Conservation (phyloP, 1,284 basidiomycete genomes). For the Tilletia indica region DNA sequence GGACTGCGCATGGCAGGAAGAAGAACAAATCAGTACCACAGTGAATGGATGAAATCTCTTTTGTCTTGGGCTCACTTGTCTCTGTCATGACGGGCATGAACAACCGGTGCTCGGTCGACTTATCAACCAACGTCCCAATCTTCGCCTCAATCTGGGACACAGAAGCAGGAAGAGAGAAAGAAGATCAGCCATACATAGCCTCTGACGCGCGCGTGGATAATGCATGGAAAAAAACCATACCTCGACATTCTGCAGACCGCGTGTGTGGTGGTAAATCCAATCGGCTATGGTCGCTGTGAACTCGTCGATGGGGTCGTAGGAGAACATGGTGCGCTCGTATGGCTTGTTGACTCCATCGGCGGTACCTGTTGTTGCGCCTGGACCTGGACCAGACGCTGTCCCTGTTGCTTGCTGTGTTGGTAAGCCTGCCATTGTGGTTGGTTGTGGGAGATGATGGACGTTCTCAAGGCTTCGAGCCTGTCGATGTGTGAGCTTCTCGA, state of each 20-base stretch:
- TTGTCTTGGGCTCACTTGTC: conserved; percentile 67
- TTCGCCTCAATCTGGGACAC: conserved; percentile 79
- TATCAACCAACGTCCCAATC: conserved; percentile 75
- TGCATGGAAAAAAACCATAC: conserved; percentile 45
- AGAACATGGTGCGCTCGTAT: conserved; percentile 77
- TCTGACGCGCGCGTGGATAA: too few relatives aligned
- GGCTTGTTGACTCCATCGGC: neutral
- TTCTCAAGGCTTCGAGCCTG: too few relatives aligned
- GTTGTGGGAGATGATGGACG: too few relatives aligned
- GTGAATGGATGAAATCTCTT: too few relatives aligned
- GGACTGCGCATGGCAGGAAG: neutral
- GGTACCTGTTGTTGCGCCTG: too few relatives aligned
- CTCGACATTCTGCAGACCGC: conserved; percentile 60
- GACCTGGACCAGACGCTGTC: too few relatives aligned
- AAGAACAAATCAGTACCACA: too few relatives aligned
- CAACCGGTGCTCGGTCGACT: conserved; percentile 62
- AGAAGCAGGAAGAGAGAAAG: neutral
- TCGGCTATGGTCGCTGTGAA: conserved; percentile 88
- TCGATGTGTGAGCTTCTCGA: too few relatives aligned
- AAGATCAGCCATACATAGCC: neutral
- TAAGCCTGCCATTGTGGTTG: too few relatives aligned
- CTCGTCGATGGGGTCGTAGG: conserved; percentile 88
- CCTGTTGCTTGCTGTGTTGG: too few relatives aligned
- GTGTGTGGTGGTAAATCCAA: conserved; percentile 65
- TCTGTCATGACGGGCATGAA: conserved; percentile 76